A percentile compares a stretch with the other conserved stretches of the same genome.
Evolutionary conservation across 139 green algal species (phyloP).

Genomic region (Chlamydomonas sphaeroides): DNA sequence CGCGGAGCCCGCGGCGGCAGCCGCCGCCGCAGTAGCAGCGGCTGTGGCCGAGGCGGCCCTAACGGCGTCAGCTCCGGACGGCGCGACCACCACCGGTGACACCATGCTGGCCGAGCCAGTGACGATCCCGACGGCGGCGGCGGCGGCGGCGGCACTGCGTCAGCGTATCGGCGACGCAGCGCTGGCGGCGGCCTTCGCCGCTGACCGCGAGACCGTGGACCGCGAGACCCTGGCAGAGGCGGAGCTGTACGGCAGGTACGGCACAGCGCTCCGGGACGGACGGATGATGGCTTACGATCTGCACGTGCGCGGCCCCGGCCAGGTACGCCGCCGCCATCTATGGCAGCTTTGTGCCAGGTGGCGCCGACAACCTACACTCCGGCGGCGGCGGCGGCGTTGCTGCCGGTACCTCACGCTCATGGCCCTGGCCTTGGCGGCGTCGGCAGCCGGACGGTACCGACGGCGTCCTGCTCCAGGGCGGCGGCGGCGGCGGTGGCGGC

Average conservation of each 20-base stretch:
- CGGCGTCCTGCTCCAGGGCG: too few species aligned
- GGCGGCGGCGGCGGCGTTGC: too few species aligned
- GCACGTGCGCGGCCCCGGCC: neutral
- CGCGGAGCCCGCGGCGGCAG: neutral
- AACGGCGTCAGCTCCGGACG: too few species aligned
- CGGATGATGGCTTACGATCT: neutral
- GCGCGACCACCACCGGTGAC: too few species aligned
- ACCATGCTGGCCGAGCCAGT: too few species aligned
- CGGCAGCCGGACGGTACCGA: too few species aligned
- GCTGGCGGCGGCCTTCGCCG: constrained; percentile 36
- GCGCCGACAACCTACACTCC: too few species aligned
- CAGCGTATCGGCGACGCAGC: constrained; percentile 28
- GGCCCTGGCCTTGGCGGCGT: too few species aligned
- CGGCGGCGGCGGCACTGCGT: neutral
- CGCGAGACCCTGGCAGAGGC: constrained; percentile 4
- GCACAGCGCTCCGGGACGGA: neutral
- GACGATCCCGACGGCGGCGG: too few species aligned
- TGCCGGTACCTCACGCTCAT: too few species aligned
- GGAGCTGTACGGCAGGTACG: constrained; percentile 20
- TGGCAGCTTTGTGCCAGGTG: too few species aligned
- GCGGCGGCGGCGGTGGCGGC: too few species aligned
- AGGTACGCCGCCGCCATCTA: neutral
- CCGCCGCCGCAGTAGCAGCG: neutral
- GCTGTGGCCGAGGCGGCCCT: neutral
- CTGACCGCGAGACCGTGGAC: constrained; percentile 12